Conservation (phyloP, 1,284 basidiomycete genomes). For the Melampsora larici-populina region DNA sequence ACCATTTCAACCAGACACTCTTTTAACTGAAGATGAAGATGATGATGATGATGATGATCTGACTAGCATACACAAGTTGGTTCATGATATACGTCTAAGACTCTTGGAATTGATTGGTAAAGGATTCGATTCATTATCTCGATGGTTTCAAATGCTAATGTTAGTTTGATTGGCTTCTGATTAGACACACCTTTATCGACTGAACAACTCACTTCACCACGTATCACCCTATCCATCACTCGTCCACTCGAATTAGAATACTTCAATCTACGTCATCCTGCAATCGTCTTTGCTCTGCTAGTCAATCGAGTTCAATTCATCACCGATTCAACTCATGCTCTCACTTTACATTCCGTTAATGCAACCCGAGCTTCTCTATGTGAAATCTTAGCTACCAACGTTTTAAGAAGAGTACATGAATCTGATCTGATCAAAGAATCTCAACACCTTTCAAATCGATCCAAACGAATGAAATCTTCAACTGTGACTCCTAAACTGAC, state of each 20-base stretch:
- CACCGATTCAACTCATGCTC: conserved; percentile 38
- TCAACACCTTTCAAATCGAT: not conserved
- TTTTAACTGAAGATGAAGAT: not conserved
- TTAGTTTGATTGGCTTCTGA: too few species aligned
- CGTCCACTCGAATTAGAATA: conserved; percentile 36
- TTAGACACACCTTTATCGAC: conserved; percentile 39
- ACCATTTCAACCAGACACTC: not conserved
- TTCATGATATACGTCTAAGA: conserved; percentile 10
- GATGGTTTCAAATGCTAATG: not conserved
- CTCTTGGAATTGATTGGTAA: conserved; percentile 3
- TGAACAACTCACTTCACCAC: conserved; percentile 35
- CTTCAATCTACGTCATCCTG: conserved; percentile 22
- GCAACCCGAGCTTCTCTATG: conserved; percentile 49
- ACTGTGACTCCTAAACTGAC: conserved; percentile 26
- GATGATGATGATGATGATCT: not conserved
- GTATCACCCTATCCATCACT: conserved; percentile 41
- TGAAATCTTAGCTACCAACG: conserved; percentile 50
- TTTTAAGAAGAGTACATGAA: conserved; percentile 46
- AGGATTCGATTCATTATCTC: not conserved
- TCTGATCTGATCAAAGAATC: conserved; percentile 23
- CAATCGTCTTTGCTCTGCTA: conserved; percentile 36
- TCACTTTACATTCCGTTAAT: conserved; percentile 46
- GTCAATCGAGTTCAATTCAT: conserved; percentile 42
- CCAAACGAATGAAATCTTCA: not conserved
- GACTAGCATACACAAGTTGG: not conserved